Conservation (phyloP, 345 rosid genomes). For the Clausena lansium region DNA sequence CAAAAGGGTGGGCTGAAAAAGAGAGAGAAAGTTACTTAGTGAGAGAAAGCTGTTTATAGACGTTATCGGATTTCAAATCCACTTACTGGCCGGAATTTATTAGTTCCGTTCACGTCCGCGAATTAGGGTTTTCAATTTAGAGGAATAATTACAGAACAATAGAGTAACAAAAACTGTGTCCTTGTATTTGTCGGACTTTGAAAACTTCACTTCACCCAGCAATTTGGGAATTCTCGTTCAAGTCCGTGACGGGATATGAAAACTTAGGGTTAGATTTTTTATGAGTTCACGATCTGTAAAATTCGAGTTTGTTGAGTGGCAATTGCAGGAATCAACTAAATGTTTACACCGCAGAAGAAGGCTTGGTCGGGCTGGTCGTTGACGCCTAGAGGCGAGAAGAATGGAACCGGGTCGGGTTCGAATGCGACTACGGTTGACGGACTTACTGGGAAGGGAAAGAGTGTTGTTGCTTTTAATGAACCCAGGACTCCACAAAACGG, state of each 20-base stretch:
- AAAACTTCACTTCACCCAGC: background rate
- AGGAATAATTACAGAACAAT: constrained; percentile 1
- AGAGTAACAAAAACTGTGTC: background rate
- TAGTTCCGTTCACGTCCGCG: constrained; percentile 64
- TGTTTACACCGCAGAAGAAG: constrained; percentile 83
- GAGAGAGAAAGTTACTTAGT: constrained; percentile 27
- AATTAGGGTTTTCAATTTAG: constrained; percentile 36
- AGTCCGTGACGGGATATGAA: background rate
- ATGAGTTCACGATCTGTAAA: constrained; percentile 31
- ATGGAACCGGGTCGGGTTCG: constrained; percentile 37
- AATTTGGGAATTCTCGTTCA: constrained; percentile 19
- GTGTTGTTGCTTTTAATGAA: constrained; percentile 42
- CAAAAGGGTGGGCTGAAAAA: constrained; percentile 36
- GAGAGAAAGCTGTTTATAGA: constrained; percentile 47
- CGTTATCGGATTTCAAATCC: constrained; percentile 85
- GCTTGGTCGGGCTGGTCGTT: constrained; percentile 71
- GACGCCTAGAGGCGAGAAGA: constrained; percentile 44
- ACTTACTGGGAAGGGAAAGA: constrained; percentile 42
- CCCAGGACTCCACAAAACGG: constrained; percentile 48
- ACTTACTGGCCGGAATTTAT: constrained; percentile 66
- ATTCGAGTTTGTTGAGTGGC: constrained; percentile 16
- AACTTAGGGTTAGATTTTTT: constrained; percentile 10
- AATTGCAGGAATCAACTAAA: constrained; percentile 30
- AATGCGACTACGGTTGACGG: constrained; percentile 27
- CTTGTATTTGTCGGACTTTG: constrained; percentile 12